Base-by-base conservation (phyloP, 2,329 filamentous ascomycete species). In the Nemania abortiva region DNA sequence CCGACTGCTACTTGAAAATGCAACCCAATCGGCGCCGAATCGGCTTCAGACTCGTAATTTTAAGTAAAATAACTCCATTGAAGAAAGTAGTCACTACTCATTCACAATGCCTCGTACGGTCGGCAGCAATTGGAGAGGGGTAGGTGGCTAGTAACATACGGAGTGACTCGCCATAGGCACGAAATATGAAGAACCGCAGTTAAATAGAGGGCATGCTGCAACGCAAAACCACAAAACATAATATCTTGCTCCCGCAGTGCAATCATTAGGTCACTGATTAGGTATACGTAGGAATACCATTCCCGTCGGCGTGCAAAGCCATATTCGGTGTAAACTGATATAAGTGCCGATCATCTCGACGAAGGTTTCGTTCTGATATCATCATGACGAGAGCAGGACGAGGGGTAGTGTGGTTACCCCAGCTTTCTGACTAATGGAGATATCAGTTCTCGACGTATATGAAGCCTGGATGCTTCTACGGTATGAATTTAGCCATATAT, bases 311-410 rank as follows among this genome's bases (percentile, higher is more conserved):
- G 42, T 15, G 4, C 18, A 45, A 13, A 45, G 45, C 18, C 18
- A 49, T 22, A 18, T 22, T 22, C 6, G 45, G 45, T 9, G 45
- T 49, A 49, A 42, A 15, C 37, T 56, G 57, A 68, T 20, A 59
- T 50, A 29, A 58, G 57, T 39, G 70, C 68, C 57, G 71, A 74
- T 75, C 71, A 47, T 57, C 53, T 63, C 62, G 49, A 70, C 62
- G 59, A 70, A 70, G 59, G 65, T 71, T 69, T 60, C 53, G 55
- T 50, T 64, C 73, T 77, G 75, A 77, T 76, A 75, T 77, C 75
- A 75, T 70, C 49, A 60, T 70, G 73, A 75, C 73, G 76, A 75
- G 75, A 74, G 75, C 74, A 70, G 34, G 13, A 10, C 18, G n/a
- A n/a, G n/a, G n/a, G n/a, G n/a, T n/a, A n/a, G n/a, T n/a, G n/a